phyloP scores from a whole-genome alignment of 306 rosid species.

The Prunus fruticosa region DNA sequence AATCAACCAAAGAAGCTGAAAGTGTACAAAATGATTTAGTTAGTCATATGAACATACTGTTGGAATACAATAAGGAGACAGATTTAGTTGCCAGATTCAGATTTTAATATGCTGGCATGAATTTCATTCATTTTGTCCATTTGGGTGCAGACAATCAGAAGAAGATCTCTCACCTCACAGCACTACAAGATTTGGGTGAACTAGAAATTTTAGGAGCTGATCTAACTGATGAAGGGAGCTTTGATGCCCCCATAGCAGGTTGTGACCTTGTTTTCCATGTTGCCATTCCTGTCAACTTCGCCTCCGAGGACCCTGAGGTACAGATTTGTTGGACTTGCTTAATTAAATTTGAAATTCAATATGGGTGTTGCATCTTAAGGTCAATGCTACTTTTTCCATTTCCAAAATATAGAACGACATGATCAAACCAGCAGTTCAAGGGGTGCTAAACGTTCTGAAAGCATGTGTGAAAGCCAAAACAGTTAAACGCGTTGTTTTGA shows the following conservation, averaged over 20 bases:
- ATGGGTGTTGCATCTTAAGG: not conserved
- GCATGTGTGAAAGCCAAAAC: conserved; percentile 59
- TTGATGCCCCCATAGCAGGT: conserved; percentile 64
- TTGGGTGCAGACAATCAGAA: conserved; percentile 48
- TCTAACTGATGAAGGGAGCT: conserved; percentile 53
- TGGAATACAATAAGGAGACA: not conserved
- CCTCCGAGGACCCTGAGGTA: conserved; percentile 88
- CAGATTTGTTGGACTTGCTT: not conserved
- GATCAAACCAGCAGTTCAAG: conserved; percentile 80
- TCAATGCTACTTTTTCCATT: conserved; percentile 4
- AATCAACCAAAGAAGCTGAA: not conserved
- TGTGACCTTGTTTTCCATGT: conserved; percentile 78
- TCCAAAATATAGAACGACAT: conserved; percentile 57
- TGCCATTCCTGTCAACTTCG: conserved; percentile 82
- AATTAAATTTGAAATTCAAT: not conserved
- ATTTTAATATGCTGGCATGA: not conserved
- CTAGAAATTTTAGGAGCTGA: conserved; percentile 59
- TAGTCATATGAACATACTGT: not conserved
- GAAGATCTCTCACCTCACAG: conserved; percentile 56
- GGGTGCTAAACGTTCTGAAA: conserved; percentile 65
- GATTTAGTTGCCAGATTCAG: not conserved
- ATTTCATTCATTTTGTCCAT: not conserved
- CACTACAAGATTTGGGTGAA: conserved; percentile 54
- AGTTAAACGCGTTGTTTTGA: conserved; percentile 67
- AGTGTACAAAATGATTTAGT: not conserved